Conservation (phyloP, 345 rosid species). For the Dipteronia sinensis region DNA sequence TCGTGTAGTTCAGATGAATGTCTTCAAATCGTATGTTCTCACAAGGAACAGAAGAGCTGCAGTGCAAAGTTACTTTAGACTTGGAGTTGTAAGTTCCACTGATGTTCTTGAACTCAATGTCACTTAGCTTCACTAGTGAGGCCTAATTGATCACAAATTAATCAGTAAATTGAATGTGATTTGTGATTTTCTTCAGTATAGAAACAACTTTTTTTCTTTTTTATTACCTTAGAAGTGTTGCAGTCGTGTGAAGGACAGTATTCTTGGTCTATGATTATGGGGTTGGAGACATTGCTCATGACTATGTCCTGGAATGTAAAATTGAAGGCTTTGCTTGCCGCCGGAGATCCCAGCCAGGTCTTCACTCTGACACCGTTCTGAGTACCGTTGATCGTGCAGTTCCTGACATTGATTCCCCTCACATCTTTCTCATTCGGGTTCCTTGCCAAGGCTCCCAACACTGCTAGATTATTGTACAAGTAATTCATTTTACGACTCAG, state of each 20-base stretch:
- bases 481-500: not conserved
- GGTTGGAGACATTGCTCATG: constrained; percentile 57
- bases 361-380: constrained; percentile 57
- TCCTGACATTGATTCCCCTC: constrained; percentile 33
- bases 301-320: constrained; percentile 40
- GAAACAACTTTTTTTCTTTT: not conserved
- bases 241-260: constrained; percentile 50
- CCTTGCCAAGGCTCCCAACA: constrained; percentile 65
- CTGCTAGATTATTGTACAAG: constrained; percentile 21
- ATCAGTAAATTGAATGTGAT: not conserved
- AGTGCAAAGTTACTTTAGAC: constrained; percentile 38
- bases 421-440: constrained; percentile 44
- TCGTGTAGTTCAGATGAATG: constrained; percentile 28
- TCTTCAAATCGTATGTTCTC: constrained; percentile 35
- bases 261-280: constrained; percentile 55
- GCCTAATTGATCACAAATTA: constrained; percentile 30
- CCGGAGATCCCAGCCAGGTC: constrained; percentile 45
- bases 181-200: not conserved
- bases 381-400: constrained; percentile 50
- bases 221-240: constrained; percentile 25
- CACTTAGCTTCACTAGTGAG: constrained; percentile 46
- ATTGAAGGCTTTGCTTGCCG: constrained; percentile 37
- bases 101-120: constrained; percentile 47
- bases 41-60: constrained; percentile 53
- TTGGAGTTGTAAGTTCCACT: constrained; percentile 50